Base-by-base conservation (phyloP, 352 stramenopile species). In the Phytophthora pluvialis region DNA sequence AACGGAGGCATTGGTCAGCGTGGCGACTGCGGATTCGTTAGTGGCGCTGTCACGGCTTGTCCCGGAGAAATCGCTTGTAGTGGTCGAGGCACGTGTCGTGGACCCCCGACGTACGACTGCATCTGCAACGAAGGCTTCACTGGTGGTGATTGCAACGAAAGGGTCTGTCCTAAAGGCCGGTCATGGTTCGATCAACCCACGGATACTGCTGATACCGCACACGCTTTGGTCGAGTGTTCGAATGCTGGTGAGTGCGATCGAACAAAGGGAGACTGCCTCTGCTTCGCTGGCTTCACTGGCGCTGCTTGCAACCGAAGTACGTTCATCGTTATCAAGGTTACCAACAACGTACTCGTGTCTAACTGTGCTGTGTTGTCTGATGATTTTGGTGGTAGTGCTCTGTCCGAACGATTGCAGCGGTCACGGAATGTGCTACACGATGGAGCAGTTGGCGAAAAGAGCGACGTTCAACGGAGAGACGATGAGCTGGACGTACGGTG, bases 1-100 rank as follows among this genome's bases (percentile, higher is more conserved):
- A 81, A 89, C 33, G 93, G 82, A 26, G 81, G 72, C 18, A 89
- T 92, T 35, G 93, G 94, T 3, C 81, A 83, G 61, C 80, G 93
- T 15, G 95, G 94, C 13, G 95, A 99, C 78, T 98, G 96, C 62
- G 96, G 95, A 5, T 94, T 84, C 62, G 82, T 92, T 61, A 71
- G 64, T 6, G 61, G 60, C 10, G 78, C 79, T 1, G 78, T 94
- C 49, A 91, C 81, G 31, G 73, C 68, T 21, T 93, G 85, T 67
- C 85, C 85, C 0, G 84, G 80, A 21, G 78, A 89, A 46, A 88
- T 92, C 47, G 81, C 85, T 2, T 94, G 85, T 46, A 94, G 83
- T 46, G 85, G 85, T 4, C 75, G 86, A 57, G 85, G 85, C 39
- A 89, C 81, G 12, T 94, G 85, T 53, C 80, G 78, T 28, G 85